A percentile compares a stretch with the other conserved stretches of the same genome.
Conservation (phyloP, 202 grass and related monocot species). For the Panicum virgatum region DNA sequence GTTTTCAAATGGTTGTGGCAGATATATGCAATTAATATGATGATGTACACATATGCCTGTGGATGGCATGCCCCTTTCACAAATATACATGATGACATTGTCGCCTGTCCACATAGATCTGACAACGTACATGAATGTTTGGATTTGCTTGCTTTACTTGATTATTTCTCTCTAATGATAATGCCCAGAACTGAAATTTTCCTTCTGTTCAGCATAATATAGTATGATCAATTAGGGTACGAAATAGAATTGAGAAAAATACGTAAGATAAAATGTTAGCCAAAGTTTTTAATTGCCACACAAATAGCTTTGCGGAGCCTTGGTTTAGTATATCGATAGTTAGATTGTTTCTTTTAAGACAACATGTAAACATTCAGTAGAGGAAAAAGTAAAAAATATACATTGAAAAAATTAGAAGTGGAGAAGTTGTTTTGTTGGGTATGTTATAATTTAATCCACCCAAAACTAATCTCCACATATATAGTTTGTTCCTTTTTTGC, state of each 20-base stretch:
- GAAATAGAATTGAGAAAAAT: neutral
- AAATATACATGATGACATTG: neutral
- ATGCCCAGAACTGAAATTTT: neutral
- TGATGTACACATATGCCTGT: neutral
- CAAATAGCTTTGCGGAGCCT: neutral
- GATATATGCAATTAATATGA: neutral
- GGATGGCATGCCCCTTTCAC: neutral
- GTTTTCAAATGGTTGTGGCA: too few relatives aligned
- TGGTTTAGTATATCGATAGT: too few relatives aligned
- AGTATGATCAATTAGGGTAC: neutral
- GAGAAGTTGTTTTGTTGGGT: too few relatives aligned
- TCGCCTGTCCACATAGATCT: neutral
- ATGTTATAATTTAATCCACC: too few relatives aligned
- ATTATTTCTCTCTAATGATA: neutral
- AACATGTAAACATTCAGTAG: too few relatives aligned
- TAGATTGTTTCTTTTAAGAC: too few relatives aligned
- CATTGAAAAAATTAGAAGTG: too few relatives aligned
- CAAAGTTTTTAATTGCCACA: neutral
- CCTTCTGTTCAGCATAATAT: neutral
- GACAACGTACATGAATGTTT: neutral
- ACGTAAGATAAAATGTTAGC: neutral
- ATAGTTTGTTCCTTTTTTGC: too few relatives aligned
- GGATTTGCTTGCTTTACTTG: neutral
- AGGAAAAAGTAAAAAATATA: too few relatives aligned
- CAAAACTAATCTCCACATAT: too few relatives aligned